A percentile compares a stretch with the other conserved stretches of the same genome.
Conservation (phyloP, 2,329 filamentous ascomycete genomes). For the Arthrobotrys entomopaga region DNA sequence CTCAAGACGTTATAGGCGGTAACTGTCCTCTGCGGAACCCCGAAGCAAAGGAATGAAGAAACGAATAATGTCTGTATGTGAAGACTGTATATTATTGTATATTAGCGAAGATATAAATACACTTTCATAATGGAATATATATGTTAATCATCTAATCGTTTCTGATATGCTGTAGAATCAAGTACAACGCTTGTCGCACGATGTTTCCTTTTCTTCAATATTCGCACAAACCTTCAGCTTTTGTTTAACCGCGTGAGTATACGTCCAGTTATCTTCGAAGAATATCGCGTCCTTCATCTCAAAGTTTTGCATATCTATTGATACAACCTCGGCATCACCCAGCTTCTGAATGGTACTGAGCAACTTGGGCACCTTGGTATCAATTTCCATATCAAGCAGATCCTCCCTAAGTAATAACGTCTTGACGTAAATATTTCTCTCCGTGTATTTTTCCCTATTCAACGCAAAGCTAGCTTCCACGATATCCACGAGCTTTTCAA, state of each 20-base stretch:
- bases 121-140: slow-evolving; percentile 15
- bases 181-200: slow-evolving; percentile 46
- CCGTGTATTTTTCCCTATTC: slow-evolving; percentile 39
- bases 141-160: not conserved
- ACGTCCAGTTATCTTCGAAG: slow-evolving; percentile 8
- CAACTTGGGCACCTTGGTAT: slow-evolving; percentile 22
- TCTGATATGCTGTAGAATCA: not conserved
- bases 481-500: slow-evolving; percentile 30
- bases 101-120: slow-evolving; percentile 31
- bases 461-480: slow-evolving; percentile 49
- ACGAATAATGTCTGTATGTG: not conserved
- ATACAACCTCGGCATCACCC: slow-evolving; percentile 17
- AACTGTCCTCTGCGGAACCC: not conserved
- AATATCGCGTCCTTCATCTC: slow-evolving; percentile 34
- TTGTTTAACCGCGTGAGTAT: slow-evolving; percentile 11
- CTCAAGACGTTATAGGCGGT: slow-evolving; percentile 22
- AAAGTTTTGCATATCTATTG: slow-evolving; percentile 31
- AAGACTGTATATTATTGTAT: slow-evolving; percentile 40
- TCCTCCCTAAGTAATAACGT: slow-evolving; percentile 20
- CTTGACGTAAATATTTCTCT: slow-evolving; percentile 19
- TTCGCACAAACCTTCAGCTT: slow-evolving; percentile 42
- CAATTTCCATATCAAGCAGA: slow-evolving; percentile 30
- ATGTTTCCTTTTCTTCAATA: slow-evolving; percentile 48
- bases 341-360: slow-evolving; percentile 23
- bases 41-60: slow-evolving; percentile 1